Evolutionary conservation across 768 basidiomycete species (phyloP).

Genomic region (Butyriboletus loyo): DNA sequence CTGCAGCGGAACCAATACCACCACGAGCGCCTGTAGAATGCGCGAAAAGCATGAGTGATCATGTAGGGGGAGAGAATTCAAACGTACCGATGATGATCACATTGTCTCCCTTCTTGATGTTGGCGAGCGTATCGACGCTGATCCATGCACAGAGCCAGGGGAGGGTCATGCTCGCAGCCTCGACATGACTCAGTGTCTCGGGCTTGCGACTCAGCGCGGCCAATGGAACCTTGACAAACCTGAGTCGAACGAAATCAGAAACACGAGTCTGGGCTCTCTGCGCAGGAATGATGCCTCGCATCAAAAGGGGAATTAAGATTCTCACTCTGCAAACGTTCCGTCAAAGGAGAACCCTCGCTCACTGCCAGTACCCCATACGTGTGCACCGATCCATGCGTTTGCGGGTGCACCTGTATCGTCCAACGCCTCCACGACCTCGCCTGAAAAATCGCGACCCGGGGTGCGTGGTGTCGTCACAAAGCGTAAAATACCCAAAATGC

Average conservation of each 20-base stretch:
- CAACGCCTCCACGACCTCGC: conserved; percentile 32
- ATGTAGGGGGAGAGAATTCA: neutral
- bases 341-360: conserved; percentile 32
- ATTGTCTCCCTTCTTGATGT: conserved; percentile 32
- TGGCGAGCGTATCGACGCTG: conserved; percentile 33
- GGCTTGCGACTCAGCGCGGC: conserved; percentile 32
- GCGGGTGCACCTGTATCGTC: conserved; percentile 20
- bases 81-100: conserved; percentile 31
- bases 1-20: conserved; percentile 34
- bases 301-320: neutral
- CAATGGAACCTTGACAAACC: conserved; percentile 31
- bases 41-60: neutral
- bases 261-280: neutral
- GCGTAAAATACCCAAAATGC: conserved; percentile 23
- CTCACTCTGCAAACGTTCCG: conserved; percentile 35
- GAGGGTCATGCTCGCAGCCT: conserved; percentile 34
- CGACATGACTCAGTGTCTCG: conserved; percentile 18
- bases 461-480: conserved; percentile 34
- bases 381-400: conserved; percentile 24
- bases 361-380: conserved; percentile 36
- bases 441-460: conserved; percentile 34
- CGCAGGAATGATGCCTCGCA: neutral
- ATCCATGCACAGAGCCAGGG: conserved; percentile 38
- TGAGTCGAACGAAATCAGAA: conserved; percentile 2
- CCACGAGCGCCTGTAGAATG: conserved; percentile 30